Evolutionary conservation across 306 rosid species (phyloP).

Genomic region (Medicago arabica): DNA sequence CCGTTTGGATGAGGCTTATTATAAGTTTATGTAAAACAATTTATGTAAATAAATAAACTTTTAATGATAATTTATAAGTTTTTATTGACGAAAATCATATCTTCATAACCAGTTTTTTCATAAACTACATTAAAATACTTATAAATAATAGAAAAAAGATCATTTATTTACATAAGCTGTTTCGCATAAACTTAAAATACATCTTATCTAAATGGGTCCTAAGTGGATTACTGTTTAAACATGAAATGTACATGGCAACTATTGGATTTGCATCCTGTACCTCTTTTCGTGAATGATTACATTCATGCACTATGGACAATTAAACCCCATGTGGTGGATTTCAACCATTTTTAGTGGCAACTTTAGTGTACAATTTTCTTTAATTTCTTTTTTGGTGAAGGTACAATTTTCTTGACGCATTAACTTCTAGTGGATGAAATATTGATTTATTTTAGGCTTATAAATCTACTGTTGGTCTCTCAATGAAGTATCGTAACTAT

Average conservation of each 20-base stretch:
- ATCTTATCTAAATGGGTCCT: too few relatives aligned
- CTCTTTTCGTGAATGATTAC: conserved; percentile 37
- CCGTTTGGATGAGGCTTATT: too few relatives aligned
- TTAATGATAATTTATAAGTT: too few relatives aligned
- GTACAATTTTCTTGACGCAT: background rate
- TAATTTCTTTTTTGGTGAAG: background rate
- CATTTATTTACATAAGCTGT: too few relatives aligned
- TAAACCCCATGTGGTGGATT: background rate
- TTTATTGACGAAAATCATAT: too few relatives aligned
- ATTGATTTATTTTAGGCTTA: background rate
- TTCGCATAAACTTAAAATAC: too few relatives aligned
- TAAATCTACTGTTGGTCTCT: background rate
- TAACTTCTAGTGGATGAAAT: background rate
- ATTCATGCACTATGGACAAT: conserved; percentile 38
- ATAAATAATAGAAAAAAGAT: too few relatives aligned
- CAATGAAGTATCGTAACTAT: too few relatives aligned
- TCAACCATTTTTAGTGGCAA: background rate
- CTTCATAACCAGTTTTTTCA: too few relatives aligned
- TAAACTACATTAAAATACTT: too few relatives aligned
- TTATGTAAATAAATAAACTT: too few relatives aligned
- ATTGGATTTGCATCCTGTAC: conserved; percentile 33
- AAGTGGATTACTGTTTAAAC: background rate
- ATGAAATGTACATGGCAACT: background rate
- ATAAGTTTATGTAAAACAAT: too few relatives aligned
- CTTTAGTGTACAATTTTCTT: background rate